A percentile compares a stretch with the other conserved stretches of the same genome.
phyloP scores from a whole-genome alignment of 257 asterid genomes.

The Solanum chilense region DNA sequence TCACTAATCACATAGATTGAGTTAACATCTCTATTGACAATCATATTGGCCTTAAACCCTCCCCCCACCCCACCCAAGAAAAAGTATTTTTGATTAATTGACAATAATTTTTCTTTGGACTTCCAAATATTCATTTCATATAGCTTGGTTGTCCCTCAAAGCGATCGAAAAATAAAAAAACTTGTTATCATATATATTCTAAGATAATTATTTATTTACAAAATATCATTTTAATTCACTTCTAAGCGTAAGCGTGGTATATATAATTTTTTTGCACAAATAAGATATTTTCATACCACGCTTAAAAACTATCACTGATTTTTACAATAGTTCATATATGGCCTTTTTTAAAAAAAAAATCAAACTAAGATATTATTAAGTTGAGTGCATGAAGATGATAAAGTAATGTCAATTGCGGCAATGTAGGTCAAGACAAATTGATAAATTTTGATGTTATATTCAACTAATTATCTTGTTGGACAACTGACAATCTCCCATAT shows the following conservation, averaged over 20 bases:
- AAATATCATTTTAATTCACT: too few species aligned
- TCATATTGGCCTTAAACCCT: too few species aligned
- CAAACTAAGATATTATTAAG: background rate
- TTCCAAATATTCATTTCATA: background rate
- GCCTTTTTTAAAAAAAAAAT: background rate
- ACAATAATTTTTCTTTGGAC: background rate
- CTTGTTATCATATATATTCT: too few species aligned
- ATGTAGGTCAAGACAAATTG: background rate
- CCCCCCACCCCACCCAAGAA: too few species aligned
- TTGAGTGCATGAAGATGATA: background rate
- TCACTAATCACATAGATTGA: too few species aligned
- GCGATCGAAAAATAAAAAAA: too few species aligned
- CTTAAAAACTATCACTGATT: background rate
- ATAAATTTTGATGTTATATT: background rate
- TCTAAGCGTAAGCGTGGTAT: accelerated
- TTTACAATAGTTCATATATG: background rate
- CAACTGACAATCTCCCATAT: background rate
- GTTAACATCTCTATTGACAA: too few species aligned
- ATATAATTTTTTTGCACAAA: background rate
- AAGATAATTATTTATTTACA: too few species aligned
- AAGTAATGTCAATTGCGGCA: background rate
- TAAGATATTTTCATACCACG: background rate
- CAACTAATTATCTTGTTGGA: background rate
- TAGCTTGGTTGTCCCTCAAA: background rate
- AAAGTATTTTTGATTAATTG: background rate